Conservation (phyloP, 2,329 filamentous ascomycete species). For the Ustilaginoidea virens region DNA sequence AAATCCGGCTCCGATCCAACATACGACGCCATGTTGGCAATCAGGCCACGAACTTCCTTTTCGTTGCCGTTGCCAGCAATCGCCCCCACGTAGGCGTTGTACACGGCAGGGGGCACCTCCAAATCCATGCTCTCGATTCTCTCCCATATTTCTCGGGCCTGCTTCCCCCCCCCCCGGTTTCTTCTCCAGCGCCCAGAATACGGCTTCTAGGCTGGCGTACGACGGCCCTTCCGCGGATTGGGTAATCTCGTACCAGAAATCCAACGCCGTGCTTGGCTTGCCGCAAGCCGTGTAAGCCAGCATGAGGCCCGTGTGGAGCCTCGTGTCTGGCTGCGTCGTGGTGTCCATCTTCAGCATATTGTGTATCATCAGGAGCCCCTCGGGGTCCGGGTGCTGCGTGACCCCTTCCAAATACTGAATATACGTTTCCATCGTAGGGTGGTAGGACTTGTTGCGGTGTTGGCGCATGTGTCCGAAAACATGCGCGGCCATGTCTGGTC, state of each 20-base stretch:
- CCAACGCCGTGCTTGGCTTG: constrained; percentile 49
- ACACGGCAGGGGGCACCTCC: constrained; percentile 57
- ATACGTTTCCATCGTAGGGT: constrained; percentile 63
- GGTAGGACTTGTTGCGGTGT: constrained; percentile 43
- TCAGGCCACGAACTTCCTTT: constrained; percentile 48
- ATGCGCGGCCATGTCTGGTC: constrained; percentile 71
- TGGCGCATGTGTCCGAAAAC: constrained; percentile 93
- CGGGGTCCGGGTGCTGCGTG: constrained; percentile 33
- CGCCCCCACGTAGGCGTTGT: constrained; percentile 61
- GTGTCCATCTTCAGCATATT: constrained; percentile 92
- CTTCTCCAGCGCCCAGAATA: constrained; percentile 64
- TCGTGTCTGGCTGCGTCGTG: constrained; percentile 61
- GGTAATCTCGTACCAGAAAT: constrained; percentile 76
- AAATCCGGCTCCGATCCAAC: constrained; percentile 52
- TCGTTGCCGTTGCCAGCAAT: constrained; percentile 58
- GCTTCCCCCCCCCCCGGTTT: constrained; percentile 39
- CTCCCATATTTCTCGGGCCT: constrained; percentile 54
- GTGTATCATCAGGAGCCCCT: constrained; percentile 61
- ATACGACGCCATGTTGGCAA: constrained; percentile 51
- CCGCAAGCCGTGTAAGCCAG: constrained; percentile 63
- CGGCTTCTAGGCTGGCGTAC: constrained; percentile 64
- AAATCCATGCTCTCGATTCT: constrained; percentile 62
- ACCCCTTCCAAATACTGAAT: constrained; percentile 64
- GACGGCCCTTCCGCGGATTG: constrained; percentile 72
- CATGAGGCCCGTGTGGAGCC: constrained; percentile 73